Evolutionary conservation across 345 rosid genomes (phyloP).

Genomic region (Erucastrum elatum): DNA sequence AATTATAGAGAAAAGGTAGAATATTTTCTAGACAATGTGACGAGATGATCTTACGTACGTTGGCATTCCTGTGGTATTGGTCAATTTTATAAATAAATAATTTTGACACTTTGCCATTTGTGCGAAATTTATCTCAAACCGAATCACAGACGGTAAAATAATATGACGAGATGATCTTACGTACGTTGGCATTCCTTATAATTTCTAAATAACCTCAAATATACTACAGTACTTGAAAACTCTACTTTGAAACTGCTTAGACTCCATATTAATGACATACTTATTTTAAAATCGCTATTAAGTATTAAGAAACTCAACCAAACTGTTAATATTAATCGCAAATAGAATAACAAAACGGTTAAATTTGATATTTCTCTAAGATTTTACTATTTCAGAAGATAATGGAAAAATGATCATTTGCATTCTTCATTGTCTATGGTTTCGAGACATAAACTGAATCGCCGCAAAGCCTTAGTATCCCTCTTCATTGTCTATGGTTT

Average conservation of each 20-base stretch:
- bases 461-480: not conserved
- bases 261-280: not conserved
- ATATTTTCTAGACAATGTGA: not conserved
- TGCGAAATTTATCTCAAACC: too few relatives aligned
- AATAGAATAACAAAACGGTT: not conserved
- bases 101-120: too few relatives aligned
- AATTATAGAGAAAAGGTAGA: not conserved
- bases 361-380: not conserved
- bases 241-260: not conserved
- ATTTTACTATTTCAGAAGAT: not conserved
- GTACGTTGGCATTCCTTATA: too few relatives aligned
- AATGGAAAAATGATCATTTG: not conserved
- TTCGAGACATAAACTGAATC: conserved; percentile 3
- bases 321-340: not conserved
- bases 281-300: not conserved
- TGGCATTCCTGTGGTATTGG: not conserved
- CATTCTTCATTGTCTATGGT: conserved; percentile 1
- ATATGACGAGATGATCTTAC: too few relatives aligned
- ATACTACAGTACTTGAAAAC: not conserved
- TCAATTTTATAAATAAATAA: too few relatives aligned
- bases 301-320: not conserved
- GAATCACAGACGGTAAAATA: too few relatives aligned
- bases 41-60: not conserved
- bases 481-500: conserved; percentile 3
- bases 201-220: not conserved